Base-by-base conservation (phyloP, 768 basidiomycete genomes). In the Trametes villosa region DNA sequence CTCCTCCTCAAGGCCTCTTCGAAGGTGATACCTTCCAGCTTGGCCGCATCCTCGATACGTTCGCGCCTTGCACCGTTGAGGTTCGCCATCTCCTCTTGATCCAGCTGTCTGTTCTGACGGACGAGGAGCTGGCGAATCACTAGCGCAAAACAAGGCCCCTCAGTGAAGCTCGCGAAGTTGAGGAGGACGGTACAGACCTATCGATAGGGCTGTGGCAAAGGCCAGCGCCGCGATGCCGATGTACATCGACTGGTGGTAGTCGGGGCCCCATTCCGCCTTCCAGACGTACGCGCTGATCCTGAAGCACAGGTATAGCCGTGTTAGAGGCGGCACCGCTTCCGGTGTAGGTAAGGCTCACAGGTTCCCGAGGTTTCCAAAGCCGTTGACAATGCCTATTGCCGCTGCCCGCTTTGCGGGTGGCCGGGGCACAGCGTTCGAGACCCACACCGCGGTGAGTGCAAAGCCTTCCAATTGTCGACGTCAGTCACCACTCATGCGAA, bases 221-320 rank as follows among this genome's bases (percentile, higher is more conserved):
- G 63, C 67, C 13, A 82, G 66, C 15, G 74, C 65, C 12, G 69
- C 71, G 22, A 79, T 62, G 8, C 74, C 75, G 52, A 88, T 84
- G 40, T 76, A 75, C 84, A 88, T 85, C 0, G 85, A 85, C 42
- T 76, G 85, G 48, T 86, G 85, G 65, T 88, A 88, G 60, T 78
- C 65, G 0, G 87, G 86, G 9, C 84, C 77, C 86, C 86, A 88
- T n/a, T 69, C 67, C 3, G 81, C 67, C 65, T 83, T 83, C 87
- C 87, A 88, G 0, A 81, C 78, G 65, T 81, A 87, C 0, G 85
- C 86, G 3, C 84, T 82, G 65, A 85, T 83, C 4, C 86, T 87
- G 46, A 40, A 33, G 22, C 24, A 20, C 41, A 1, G 12, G 20
- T 1, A 20, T 2, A 36, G 7, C 46, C 18, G 1, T 26, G 34